Base-by-base conservation (phyloP, 345 rosid genomes). In the Bretschneidera sinensis region DNA sequence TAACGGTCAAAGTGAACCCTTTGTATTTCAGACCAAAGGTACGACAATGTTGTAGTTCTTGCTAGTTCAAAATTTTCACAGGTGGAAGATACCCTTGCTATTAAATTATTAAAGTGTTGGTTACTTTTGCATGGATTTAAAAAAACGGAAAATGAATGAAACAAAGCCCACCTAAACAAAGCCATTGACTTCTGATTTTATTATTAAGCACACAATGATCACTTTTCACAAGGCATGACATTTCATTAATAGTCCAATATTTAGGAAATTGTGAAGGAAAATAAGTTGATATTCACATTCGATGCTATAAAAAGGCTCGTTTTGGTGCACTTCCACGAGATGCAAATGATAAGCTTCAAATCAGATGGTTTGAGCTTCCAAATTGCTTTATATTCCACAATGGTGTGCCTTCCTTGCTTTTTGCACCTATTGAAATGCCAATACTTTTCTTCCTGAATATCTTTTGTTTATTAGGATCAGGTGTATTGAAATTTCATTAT, bases 311-410 rank as follows among this genome's bases (percentile, higher is more conserved):
- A 83, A 86, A 80, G 65, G 83, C 96, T 71, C 87, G 91, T 61
- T 94, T 94, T 72, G 97, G 99, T 70, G 76, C 89, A 50, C 96
- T 94, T 71, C 90, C 95, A 24, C 88, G 97, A 24, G 87, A 94
- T 75, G 96, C 92, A 16, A 89, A 84, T 75, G 84, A 90, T 68
- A 96, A 90, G 49, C 78, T 70, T 57, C 71, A 70, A 67, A 89
- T 94, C 74, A 79, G 84, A 83, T 90, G 97, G 99, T 94, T 94
- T 69, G 97, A 94, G 87, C 97, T 94, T 73, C 97, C 99, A 62
- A 89, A 90, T 70, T 94, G 97, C 80, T 87, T 81, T 74, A 94
- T 90, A 66, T 87, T 89, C 76, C 99, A 94, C 63, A 89, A 86
- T 60, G 99, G 97, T 94, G 52, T n/a, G n/a, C n/a, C n/a, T n/a